A percentile compares a stretch with the other conserved stretches of the same genome.
These are phyloP conservation scores for Silene noctiflora DNA, from an alignment of 179 eudicot species.

Conservation along the genomic window DNA sequence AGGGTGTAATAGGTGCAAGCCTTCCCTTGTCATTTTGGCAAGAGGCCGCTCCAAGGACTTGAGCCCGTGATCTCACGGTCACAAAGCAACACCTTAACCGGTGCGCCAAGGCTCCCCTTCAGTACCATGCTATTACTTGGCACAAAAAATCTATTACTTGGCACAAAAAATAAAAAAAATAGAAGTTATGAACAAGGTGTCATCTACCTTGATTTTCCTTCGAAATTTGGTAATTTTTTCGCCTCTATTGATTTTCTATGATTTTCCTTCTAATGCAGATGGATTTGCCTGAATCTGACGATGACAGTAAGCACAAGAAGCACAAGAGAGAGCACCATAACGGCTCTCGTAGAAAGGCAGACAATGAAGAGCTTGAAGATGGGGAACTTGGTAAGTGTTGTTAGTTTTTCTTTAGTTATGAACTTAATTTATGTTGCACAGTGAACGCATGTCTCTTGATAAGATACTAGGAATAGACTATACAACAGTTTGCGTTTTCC, in stretches of 20 bases:
- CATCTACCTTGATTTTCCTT: conserved; percentile 5
- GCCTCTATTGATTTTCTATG: not conserved
- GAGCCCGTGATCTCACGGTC: no score
- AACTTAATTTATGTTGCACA: not conserved
- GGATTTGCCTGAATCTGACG: conserved; percentile 46
- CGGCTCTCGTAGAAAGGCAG: conserved; percentile 50
- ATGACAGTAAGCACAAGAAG: conserved; percentile 61
- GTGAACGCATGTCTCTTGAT: no score
- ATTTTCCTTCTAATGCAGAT: conserved; percentile 24
- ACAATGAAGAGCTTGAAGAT: conserved; percentile 53
- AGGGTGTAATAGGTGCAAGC: no score
- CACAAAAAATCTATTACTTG: no score
- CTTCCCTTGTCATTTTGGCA: no score
- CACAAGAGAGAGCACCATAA: conserved; percentile 60
- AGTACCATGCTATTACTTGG: not conserved
- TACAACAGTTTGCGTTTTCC: not conserved
- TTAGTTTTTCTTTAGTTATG: not conserved
- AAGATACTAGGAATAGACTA: not conserved
- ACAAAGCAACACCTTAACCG: no score
- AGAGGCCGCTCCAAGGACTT: no score
- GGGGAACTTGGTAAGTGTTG: conserved; percentile 49
- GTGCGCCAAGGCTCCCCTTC: no score
- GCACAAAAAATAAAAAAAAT: not conserved
- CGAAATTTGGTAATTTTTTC: conserved; percentile 1
- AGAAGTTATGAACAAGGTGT: not conserved